Evolutionary conservation across 371 early-diverging fungal species (phyloP).

Genomic region (Mucor velutinosus): DNA sequence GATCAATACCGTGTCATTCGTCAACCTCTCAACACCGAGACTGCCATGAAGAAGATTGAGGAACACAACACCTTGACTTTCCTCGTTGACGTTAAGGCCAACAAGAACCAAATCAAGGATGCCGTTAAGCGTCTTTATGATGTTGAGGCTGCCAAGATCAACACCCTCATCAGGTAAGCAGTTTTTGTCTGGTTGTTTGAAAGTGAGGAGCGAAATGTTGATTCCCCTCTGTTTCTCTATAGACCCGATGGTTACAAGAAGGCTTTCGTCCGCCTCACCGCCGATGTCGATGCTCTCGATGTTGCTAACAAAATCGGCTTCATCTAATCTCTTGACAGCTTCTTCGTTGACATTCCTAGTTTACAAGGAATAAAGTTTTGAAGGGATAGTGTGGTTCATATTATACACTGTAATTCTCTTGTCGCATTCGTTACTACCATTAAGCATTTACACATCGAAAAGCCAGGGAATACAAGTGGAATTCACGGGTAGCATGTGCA

Average conservation of each 20-base stretch:
- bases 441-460: too few species aligned
- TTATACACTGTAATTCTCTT: too few species aligned
- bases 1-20: conserved; percentile 90
- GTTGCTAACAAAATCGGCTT: conserved; percentile 95
- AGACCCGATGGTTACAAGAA: conserved; percentile 97
- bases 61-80: conserved; percentile 98
- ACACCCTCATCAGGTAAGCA: conserved; percentile 83
- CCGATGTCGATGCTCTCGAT: conserved; percentile 96
- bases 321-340: too few species aligned
- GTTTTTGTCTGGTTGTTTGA: too few species aligned
- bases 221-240: neutral
- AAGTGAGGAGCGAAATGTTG: conserved; percentile 31
- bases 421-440: too few species aligned
- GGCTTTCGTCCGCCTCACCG: conserved; percentile 96
- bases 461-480: too few species aligned
- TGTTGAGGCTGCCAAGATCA: conserved; percentile 91
- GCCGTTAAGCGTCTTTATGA: conserved; percentile 96
- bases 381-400: too few species aligned
- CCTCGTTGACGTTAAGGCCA: conserved; percentile 92
- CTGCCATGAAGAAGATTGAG: conserved; percentile 98
- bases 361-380: too few species aligned
- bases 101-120: conserved; percentile 98
- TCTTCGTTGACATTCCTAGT: too few species aligned
- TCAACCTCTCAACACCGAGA: conserved; percentile 95
- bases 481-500: too few species aligned